Conservation (phyloP, 192 early-diverging fungal species). For the Geranomyces michiganensis region DNA sequence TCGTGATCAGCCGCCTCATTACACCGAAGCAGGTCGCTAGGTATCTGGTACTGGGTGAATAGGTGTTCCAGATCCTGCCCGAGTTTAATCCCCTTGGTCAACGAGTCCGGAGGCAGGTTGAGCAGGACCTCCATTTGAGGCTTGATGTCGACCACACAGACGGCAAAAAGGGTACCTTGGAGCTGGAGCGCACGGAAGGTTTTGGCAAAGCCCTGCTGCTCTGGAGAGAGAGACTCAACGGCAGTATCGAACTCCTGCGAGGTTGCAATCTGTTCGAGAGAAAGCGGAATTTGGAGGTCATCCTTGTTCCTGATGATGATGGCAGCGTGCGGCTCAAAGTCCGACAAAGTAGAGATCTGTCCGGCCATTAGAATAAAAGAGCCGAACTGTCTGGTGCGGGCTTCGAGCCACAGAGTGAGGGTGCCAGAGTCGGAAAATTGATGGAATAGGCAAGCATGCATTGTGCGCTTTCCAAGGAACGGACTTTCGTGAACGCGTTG, state of each 20-base stretch:
- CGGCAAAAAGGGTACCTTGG: conserved; percentile 28
- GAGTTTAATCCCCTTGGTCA: conserved; percentile 44
- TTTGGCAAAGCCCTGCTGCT: conserved; percentile 44
- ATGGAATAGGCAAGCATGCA: conserved; percentile 33
- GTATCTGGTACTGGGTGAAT: conserved; percentile 39
- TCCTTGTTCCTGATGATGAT: conserved; percentile 34
- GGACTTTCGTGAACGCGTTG: conserved; percentile 24
- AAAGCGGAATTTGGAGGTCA: conserved; percentile 29
- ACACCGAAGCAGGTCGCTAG: conserved; percentile 33
- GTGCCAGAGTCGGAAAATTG: conserved; percentile 7
- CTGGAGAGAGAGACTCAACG: conserved; percentile 37
- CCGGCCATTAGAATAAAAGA: conserved; percentile 14
- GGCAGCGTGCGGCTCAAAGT: conserved; percentile 7
- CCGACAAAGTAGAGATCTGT: not conserved
- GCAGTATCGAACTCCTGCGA: conserved; percentile 35
- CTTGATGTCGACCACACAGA: conserved; percentile 40
- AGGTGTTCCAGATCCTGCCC: conserved; percentile 40
- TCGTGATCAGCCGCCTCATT: conserved; percentile 16
- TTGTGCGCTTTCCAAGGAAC: conserved; percentile 19
- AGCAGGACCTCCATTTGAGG: conserved; percentile 40
- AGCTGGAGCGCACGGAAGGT: conserved; percentile 36
- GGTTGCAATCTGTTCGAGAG: conserved; percentile 31
- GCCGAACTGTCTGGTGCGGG: conserved; percentile 6
- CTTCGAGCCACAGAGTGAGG: not conserved
- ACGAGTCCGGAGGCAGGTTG: conserved; percentile 34